These are phyloP conservation scores for Pestalotiopsis sp. DNA, from an alignment of 2,329 filamentous ascomycete genomes.

Conservation along the genomic window DNA sequence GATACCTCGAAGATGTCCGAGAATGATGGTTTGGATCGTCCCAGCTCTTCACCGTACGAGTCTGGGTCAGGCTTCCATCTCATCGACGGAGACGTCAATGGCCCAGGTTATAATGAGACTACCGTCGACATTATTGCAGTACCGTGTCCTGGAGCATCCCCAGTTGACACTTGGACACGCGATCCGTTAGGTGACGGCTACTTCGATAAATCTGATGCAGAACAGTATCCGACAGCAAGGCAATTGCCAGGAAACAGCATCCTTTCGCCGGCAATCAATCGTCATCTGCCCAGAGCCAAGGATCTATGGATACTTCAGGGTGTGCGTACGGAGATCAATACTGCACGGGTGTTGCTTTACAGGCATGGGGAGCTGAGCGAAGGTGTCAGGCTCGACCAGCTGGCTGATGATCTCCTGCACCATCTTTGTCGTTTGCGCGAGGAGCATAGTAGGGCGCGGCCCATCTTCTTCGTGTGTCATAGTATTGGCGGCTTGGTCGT, in stretches of 20 bases:
- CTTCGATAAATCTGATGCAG: conserved; percentile 39
- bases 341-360: conserved; percentile 54
- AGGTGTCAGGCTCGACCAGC: conserved; percentile 42
- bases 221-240: conserved; percentile 30
- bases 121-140: conserved; percentile 56
- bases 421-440: conserved; percentile 40
- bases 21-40: conserved; percentile 23
- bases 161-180: conserved; percentile 55
- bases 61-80: conserved; percentile 42
- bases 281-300: conserved; percentile 31
- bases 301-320: conserved; percentile 58
- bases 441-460: conserved; percentile 41
- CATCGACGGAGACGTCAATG: conserved; percentile 44
- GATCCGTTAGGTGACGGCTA: conserved; percentile 51
- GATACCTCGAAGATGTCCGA: conserved; percentile 1
- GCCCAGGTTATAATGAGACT: conserved; percentile 52
- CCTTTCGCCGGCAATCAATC: conserved; percentile 34
- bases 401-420: conserved; percentile 50
- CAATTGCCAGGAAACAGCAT: conserved; percentile 33
- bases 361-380: conserved; percentile 47
- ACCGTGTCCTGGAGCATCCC: conserved; percentile 55
- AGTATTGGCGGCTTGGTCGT: conserved; percentile 63
- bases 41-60: conserved; percentile 32
- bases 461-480: conserved; percentile 63
- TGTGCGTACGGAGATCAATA: conserved; percentile 48